Evolutionary conservation across 2,329 filamentous ascomycete species (phyloP).

Genomic region (Alternaria ethzedia): DNA sequence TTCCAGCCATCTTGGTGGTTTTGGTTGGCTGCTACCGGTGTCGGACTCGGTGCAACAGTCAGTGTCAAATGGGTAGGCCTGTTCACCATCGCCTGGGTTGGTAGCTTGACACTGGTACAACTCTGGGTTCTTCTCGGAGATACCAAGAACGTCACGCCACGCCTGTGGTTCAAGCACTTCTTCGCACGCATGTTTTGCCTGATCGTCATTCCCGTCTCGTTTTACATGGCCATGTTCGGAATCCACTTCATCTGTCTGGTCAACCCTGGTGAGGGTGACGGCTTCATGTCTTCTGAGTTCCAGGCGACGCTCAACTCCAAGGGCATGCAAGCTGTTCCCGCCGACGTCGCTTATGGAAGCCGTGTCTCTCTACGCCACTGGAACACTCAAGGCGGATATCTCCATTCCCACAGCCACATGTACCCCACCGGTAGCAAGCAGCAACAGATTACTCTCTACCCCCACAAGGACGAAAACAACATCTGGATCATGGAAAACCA

Average conservation of each 20-base stretch:
- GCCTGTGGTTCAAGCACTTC: conserved; percentile 91
- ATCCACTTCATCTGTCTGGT: conserved; percentile 93
- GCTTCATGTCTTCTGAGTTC: conserved; percentile 99
- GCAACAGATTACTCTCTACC: conserved; percentile 97
- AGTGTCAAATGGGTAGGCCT: conserved; percentile 99
- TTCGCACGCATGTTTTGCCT: conserved; percentile 89
- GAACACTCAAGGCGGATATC: conserved; percentile 96
- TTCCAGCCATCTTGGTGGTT: conserved; percentile 97
- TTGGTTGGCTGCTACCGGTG: conserved; percentile 86
- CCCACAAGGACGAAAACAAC: conserved; percentile 99
- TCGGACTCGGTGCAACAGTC: conserved; percentile 85
- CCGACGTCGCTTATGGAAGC: conserved; percentile 89
- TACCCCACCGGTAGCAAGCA: conserved; percentile 98
- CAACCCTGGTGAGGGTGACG: conserved; percentile 96
- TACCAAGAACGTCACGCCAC: conserved; percentile 80
- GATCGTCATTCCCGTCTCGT: conserved; percentile 83
- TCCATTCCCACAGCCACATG: conserved; percentile 97
- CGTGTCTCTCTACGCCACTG: conserved; percentile 86
- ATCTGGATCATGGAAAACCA: conserved; percentile 93
- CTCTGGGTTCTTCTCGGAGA: conserved; percentile 96
- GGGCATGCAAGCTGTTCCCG: conserved; percentile 92
- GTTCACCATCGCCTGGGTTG: conserved; percentile 99
- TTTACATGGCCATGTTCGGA: conserved; percentile 97
- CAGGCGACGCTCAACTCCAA: conserved; percentile 97
- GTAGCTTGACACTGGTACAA: conserved; percentile 85